Evolutionary conservation across 352 stramenopile species (phyloP), one percentile per base, ranked within the genome.

Genomic region (Plasmopara muralis): DNA sequence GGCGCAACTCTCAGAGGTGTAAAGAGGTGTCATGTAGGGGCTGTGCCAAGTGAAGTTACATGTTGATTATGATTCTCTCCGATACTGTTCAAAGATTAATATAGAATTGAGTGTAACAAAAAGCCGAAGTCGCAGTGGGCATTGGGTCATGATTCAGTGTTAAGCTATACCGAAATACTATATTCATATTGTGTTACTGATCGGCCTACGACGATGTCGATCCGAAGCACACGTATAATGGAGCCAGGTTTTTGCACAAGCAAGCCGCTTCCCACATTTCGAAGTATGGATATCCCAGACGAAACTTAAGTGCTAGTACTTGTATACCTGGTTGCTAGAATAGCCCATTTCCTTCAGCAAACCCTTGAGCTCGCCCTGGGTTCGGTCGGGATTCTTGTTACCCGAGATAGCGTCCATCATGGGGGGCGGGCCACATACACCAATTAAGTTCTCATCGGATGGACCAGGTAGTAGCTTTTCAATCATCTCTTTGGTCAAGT

Each of bases 341-440:
- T 82, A 87, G 18, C 62, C 48, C 43, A 83, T 50, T 38, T 83
- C 70, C 66, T 95, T 90, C 30, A 95, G 70, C 33, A 89, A 25
- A 15, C 85, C 84, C 42, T 63, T 62, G 31, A 95, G 53, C 46
- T 85, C 71, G 15, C 84, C 84, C 66, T 95, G 84, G 34, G 63
- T 77, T 48, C 78, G 80, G 68, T 95, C 82, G 31, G 77, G 73
- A 38, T 68, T 68, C 69, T 92, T 91, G 69, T 87, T 72, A 44
- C 84, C 84, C 43, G 72, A 93, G 43, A 95, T 64, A 31, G 66
- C 66, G 53, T 87, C 50, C 82, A 93, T 89, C 71, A 95, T 87
- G 14, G 71, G 67, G 8, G 81, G 85, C 6, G 86, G 86, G n/a
- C 86, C 86, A 48, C 85, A 95, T 25, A 95, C 80, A 39, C 85